These are phyloP conservation scores for Fusarium sterilihyphosum DNA, from an alignment of 2,329 filamentous ascomycete genomes.

Conservation along the genomic window DNA sequence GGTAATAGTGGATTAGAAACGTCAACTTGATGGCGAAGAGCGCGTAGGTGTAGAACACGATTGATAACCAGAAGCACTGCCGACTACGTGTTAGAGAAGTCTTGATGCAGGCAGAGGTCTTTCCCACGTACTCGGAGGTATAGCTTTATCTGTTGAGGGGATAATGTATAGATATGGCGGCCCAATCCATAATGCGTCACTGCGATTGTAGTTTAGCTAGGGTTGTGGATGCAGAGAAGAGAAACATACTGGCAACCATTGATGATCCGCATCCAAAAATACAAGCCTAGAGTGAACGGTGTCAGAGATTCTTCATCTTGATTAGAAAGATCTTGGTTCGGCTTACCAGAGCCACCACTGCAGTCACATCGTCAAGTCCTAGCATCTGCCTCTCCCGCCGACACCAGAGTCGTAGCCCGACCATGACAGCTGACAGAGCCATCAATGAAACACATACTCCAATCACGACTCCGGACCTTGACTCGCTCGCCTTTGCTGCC, in stretches of 20 bases:
- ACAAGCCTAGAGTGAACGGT: background rate
- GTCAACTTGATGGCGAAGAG: conserved; percentile 21
- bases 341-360: conserved; percentile 10
- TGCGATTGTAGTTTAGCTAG: background rate
- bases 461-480: background rate
- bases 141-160: background rate
- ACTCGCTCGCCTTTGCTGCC: background rate
- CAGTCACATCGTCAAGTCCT: conserved; percentile 19
- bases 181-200: conserved; percentile 36
- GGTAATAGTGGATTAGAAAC: conserved; percentile 32
- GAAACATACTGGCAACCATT: conserved; percentile 15
- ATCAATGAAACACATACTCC: conserved; percentile 1
- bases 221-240: fast-evolving
- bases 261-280: conserved; percentile 16
- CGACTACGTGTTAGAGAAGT: fast-evolving
- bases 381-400: background rate
- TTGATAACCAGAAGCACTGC: conserved; percentile 34
- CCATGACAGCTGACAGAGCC: conserved; percentile 1
- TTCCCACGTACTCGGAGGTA: background rate
- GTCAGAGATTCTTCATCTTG: background rate
- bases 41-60: conserved; percentile 19
- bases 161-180: conserved; percentile 19
- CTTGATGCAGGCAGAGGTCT: fast-evolving
- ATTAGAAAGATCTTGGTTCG: fast-evolving
- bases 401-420: conserved; percentile 22